Percentiles rank a stretch among this genome's conserved stretches.
Conservation (phyloP, 1,139 yeast species). For the Lodderomyces parapsilosis region DNA sequence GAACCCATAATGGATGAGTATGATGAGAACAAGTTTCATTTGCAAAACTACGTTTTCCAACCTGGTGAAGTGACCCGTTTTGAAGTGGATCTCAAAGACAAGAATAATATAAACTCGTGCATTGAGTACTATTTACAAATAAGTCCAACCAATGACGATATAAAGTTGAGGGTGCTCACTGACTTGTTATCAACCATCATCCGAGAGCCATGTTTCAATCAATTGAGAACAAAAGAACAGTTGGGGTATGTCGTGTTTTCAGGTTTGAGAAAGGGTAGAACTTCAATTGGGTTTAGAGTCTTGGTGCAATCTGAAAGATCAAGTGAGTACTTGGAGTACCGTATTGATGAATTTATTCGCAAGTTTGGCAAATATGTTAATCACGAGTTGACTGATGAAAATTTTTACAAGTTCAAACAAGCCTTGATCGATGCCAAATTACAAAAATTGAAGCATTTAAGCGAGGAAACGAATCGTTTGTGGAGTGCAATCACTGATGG, state of each 20-base stretch:
- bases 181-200: slow-evolving; percentile 71
- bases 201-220: slow-evolving; percentile 86
- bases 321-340: slow-evolving; percentile 68
- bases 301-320: slow-evolving; percentile 83
- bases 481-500: slow-evolving; percentile 73
- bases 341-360: slow-evolving; percentile 68
- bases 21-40: slow-evolving; percentile 23
- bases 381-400: slow-evolving; percentile 51
- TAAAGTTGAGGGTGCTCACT: slow-evolving; percentile 42
- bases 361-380: slow-evolving; percentile 37
- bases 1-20: slow-evolving; percentile 42
- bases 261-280: slow-evolving; percentile 65
- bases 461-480: slow-evolving; percentile 69
- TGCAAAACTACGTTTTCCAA: slow-evolving; percentile 42
- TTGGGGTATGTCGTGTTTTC: slow-evolving; percentile 83
- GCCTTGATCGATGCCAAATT: slow-evolving; percentile 66
- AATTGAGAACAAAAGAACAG: slow-evolving; percentile 89
- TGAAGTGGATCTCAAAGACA: slow-evolving; percentile 57
- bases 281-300: slow-evolving; percentile 75
- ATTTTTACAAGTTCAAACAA: slow-evolving; percentile 64
- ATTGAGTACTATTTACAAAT: slow-evolving; percentile 76
- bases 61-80: slow-evolving; percentile 44
- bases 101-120: slow-evolving; percentile 78
- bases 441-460: slow-evolving; percentile 72
- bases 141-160: slow-evolving; percentile 43